phyloP scores from a whole-genome alignment of 768 basidiomycete genomes.

The Termitomyces bulborhizus region DNA sequence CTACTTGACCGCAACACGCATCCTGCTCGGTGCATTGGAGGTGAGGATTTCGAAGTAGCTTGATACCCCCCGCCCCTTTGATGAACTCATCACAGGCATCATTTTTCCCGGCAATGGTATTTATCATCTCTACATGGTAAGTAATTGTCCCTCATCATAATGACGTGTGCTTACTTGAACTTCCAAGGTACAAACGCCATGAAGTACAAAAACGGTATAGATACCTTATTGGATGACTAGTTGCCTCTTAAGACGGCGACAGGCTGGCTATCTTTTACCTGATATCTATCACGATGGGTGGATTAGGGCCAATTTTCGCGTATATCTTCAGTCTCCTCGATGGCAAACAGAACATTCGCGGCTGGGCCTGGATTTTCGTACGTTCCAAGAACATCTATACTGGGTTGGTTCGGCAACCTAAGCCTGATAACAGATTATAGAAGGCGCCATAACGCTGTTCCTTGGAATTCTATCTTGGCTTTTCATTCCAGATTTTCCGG shows the following conservation, averaged over 20 bases:
- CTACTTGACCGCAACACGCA: slow-evolving; percentile 31
- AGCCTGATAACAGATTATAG: slow-evolving; percentile 29
- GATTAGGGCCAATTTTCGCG: slow-evolving; percentile 38
- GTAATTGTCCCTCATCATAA: background rate
- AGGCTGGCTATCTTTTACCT: slow-evolving; percentile 36
- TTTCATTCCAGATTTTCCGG: slow-evolving; percentile 40
- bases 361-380: slow-evolving; percentile 50
- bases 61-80: background rate
- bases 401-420: background rate
- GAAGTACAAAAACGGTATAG: slow-evolving; percentile 39
- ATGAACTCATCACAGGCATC: slow-evolving; percentile 23
- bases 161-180: slow-evolving; percentile 1
- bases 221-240: background rate
- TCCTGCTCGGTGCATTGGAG: slow-evolving; percentile 41
- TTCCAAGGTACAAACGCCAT: slow-evolving; percentile 36
- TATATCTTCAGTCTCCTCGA: slow-evolving; percentile 35
- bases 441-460: slow-evolving; percentile 36
- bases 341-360: slow-evolving; percentile 32
- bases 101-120: slow-evolving; percentile 40
- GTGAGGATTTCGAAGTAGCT: slow-evolving; percentile 15
- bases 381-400: slow-evolving; percentile 6
- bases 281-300: slow-evolving; percentile 32
- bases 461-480: slow-evolving; percentile 35
- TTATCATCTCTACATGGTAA: slow-evolving; percentile 42
- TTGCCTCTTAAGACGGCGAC: slow-evolving; percentile 1